Base-by-base conservation (phyloP, 352 stramenopile genomes). In the Phytopythium montanum region DNA sequence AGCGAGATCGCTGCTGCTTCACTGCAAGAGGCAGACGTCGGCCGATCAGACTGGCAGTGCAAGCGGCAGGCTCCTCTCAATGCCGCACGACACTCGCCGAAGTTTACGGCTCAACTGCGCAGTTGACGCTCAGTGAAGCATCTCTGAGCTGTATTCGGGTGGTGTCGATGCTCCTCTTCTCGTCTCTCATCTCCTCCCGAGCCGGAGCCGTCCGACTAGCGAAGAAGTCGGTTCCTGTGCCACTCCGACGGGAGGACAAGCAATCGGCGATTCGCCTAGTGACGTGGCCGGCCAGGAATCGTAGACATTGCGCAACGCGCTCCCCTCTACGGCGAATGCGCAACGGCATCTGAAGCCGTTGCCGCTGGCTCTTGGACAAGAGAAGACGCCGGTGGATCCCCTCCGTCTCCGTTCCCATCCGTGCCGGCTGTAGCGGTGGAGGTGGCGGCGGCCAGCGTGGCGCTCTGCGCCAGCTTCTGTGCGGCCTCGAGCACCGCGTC, bases 401-500 rank as follows among this genome's bases (percentile, higher is more conserved):
- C 39, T 46, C 19, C 39, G 19, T 46, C 39, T 42, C 9, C 36
- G n/a, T n/a, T n/a, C n/a, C n/a, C n/a, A n/a, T 23, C 39, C 39
- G 5, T n/a, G n/a, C n/a, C n/a, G n/a, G n/a, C n/a, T n/a, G 39
- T 14, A 19, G 18, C 23, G 6, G 18, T 19, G 16, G 39, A 18
- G 18, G 41, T 3, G 38, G 21, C 21, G 4, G 21, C 21, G 12
- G 42, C 1, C 21, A 76, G 48, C 25, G 48, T 9, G 26, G 48
- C 19, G 48, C 26, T 56, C 44, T 64, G 60, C 16, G 57, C 78
- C 33, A 81, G 57, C 54, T 78, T 79, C 63, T 88, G 76, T 0
- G 81, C 81, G 1, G 81, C 81, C 51, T 75, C 69, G 23, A 90
- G 66, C 44, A 90, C 78, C 0, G 72, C 72, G 29, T 87, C 70